phyloP scores from a whole-genome alignment of 2,329 filamentous ascomycete species.

The Aspergillus melleus region DNA sequence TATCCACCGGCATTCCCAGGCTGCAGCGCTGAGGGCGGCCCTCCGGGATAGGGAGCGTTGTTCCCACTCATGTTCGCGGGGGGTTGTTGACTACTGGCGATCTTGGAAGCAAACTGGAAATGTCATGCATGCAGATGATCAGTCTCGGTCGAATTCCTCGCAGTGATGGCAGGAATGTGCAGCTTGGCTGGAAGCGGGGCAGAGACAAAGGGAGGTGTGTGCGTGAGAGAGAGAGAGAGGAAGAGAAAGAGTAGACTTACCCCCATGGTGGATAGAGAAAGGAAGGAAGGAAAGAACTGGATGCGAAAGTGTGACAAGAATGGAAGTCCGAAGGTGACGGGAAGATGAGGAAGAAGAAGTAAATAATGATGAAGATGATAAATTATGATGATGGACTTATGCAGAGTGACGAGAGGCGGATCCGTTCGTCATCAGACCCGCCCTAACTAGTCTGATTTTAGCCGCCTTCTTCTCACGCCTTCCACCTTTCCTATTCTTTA shows the following conservation, averaged over 20 bases:
- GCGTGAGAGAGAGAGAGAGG: neutral
- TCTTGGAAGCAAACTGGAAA: conserved; percentile 40
- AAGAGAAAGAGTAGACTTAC: conserved; percentile 1
- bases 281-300: neutral
- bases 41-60: conserved; percentile 31
- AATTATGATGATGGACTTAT: too few relatives aligned
- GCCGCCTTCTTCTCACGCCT: too few relatives aligned
- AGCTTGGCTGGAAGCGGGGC: conserved; percentile 11
- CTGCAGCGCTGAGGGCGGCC: conserved; percentile 38
- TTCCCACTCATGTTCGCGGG: conserved; percentile 16
- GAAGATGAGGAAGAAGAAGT: neutral
- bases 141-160: neutral
- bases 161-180: neutral
- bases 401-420: too few relatives aligned
- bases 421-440: too few relatives aligned
- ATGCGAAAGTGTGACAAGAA: neutral
- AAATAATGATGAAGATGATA: too few relatives aligned
- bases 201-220: neutral
- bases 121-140: conserved; percentile 15
- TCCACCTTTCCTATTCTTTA: too few relatives aligned
- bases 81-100: conserved; percentile 37
- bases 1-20: conserved; percentile 45
- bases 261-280: conserved; percentile 4
- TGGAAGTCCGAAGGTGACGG: neutral
- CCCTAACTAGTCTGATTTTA: too few relatives aligned